A percentile compares a stretch with the other conserved stretches of the same genome.
phyloP scores from a whole-genome alignment of 441 rosid genomes.

The Isatis lusitanica region DNA sequence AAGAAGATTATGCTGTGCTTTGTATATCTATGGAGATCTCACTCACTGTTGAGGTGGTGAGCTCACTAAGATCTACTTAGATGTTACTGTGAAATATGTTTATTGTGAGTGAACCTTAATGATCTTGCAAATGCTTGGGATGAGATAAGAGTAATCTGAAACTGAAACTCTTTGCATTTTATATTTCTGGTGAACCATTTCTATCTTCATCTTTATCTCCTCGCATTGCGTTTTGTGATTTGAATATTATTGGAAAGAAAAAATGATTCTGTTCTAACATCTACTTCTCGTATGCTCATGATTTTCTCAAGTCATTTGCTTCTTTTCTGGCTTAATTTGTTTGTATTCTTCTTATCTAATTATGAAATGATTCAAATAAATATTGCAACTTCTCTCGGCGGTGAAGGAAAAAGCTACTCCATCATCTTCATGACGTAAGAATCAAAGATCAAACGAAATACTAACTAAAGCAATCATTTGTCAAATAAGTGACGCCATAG shows the following conservation, averaged over 20 bases:
- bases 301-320: not conserved
- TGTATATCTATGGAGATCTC: slow-evolving; percentile 22
- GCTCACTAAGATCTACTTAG: slow-evolving; percentile 20
- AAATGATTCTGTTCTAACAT: not conserved
- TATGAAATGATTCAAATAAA: slow-evolving; percentile 1
- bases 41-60: slow-evolving; percentile 10
- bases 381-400: not conserved
- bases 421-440: not conserved
- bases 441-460: not conserved
- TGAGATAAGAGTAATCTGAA: slow-evolving; percentile 6
- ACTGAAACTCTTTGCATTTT: not conserved
- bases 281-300: not conserved
- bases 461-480: not conserved
- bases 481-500: not conserved
- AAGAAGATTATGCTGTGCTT: not conserved
- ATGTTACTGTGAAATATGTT: slow-evolving; percentile 25
- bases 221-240: not conserved
- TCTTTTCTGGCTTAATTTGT: not conserved
- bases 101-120: slow-evolving; percentile 29
- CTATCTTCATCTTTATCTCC: not conserved
- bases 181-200: not conserved
- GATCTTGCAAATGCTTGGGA: slow-evolving; percentile 12
- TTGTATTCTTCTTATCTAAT: not conserved
- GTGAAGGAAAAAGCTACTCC: not conserved
- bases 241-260: not conserved